Conservation (phyloP, 1,284 basidiomycete genomes). For the Rhodotorula sp. region DNA sequence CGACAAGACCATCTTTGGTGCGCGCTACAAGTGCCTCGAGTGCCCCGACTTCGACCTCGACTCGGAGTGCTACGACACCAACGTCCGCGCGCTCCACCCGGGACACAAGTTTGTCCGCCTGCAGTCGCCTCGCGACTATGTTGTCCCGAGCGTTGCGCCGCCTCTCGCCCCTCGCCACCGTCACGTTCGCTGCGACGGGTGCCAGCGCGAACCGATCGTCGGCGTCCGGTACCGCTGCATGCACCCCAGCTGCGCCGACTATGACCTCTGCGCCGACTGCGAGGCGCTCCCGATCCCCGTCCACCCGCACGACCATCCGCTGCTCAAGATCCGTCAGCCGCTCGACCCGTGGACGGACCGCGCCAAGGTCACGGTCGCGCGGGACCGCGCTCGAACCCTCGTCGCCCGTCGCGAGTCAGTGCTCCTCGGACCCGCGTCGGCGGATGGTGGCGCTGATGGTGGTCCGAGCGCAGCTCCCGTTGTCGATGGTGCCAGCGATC, state of each 20-base stretch:
- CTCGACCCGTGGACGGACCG: not conserved
- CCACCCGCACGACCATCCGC: conserved; percentile 33
- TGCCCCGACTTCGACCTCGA: conserved; percentile 37
- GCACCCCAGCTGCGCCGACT: conserved; percentile 39
- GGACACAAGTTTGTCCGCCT: conserved; percentile 38
- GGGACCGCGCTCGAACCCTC: not conserved
- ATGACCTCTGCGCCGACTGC: conserved; percentile 39
- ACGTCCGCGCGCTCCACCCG: conserved; percentile 32
- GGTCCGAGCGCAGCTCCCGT: no score
- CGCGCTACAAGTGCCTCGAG: conserved; percentile 62
- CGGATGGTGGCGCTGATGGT: no score
- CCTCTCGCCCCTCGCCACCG: conserved; percentile 22
- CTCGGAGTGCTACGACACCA: conserved; percentile 11
- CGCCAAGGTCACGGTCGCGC: not conserved
- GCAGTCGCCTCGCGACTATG: conserved; percentile 13
- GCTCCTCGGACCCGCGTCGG: not conserved
- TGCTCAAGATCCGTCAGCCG: conserved; percentile 43
- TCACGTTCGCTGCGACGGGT: conserved; percentile 41
- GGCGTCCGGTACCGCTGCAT: conserved; percentile 46
- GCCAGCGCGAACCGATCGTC: conserved; percentile 30
- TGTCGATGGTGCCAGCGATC: no score
- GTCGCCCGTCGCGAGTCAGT: not conserved
- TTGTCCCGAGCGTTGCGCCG: not conserved
- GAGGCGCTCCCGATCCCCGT: conserved; percentile 36
- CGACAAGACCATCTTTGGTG: conserved; percentile 59